These are phyloP conservation scores for Cucurbita maxima DNA, from an alignment of 306 rosid species.

Conservation along the genomic window DNA sequence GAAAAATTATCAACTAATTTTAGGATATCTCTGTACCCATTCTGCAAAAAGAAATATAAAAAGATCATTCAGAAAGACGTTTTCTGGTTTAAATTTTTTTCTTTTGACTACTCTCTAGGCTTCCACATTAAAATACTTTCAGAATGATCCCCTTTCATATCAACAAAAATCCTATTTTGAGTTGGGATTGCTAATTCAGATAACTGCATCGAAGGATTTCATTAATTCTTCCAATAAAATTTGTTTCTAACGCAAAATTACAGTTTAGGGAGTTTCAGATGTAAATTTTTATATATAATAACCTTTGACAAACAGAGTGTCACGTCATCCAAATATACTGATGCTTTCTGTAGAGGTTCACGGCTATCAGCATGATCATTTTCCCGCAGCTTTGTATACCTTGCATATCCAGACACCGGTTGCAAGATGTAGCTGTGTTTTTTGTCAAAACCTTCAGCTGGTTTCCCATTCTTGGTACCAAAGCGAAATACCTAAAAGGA, in stretches of 20 bases:
- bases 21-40: slow-evolving; percentile 69
- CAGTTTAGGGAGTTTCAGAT: background rate
- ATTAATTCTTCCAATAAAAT: background rate
- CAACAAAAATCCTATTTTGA: background rate
- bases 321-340: slow-evolving; percentile 87
- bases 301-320: slow-evolving; percentile 89
- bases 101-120: background rate
- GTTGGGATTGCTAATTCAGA: background rate
- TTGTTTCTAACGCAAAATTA: background rate
- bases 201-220: background rate
- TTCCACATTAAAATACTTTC: background rate
- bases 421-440: slow-evolving; percentile 63
- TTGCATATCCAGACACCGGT: slow-evolving; percentile 83
- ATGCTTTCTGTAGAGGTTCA: slow-evolving; percentile 78
- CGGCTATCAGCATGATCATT: slow-evolving; percentile 47
- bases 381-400: slow-evolving; percentile 52
- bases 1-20: slow-evolving; percentile 88
- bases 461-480: slow-evolving; percentile 80
- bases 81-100: background rate
- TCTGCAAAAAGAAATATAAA: slow-evolving; percentile 32
- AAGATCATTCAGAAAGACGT: background rate
- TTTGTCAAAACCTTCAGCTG: slow-evolving; percentile 33
- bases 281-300: background rate
- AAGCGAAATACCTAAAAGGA: slow-evolving; percentile 54
- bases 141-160: background rate